Evolutionary conservation across 2,329 filamentous ascomycete species (phyloP).

Genomic region (Beauveria rudraprayagi): DNA sequence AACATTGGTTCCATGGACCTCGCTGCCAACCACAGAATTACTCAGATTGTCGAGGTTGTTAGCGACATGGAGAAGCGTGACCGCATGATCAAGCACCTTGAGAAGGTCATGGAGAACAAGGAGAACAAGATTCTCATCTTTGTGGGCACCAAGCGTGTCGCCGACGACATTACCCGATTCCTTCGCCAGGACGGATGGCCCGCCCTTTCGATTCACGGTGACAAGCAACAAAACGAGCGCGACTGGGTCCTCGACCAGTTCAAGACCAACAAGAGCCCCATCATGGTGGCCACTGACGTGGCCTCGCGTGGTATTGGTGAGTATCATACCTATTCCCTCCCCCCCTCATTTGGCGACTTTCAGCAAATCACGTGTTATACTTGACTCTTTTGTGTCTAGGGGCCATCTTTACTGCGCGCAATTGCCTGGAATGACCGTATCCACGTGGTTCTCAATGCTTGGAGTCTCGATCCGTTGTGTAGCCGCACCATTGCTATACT

Average conservation of each 20-base stretch:
- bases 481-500: slow-evolving; percentile 56
- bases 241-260: slow-evolving; percentile 99
- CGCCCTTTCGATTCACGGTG: slow-evolving; percentile 93
- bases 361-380: slow-evolving; percentile 58
- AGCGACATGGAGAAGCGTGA: slow-evolving; percentile 97
- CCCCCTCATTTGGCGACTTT: slow-evolving; percentile 40
- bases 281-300: slow-evolving; percentile 99
- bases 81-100: slow-evolving; percentile 92
- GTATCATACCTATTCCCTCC: slow-evolving; percentile 54
- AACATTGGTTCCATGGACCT: slow-evolving; percentile 97
- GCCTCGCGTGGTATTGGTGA: slow-evolving; percentile 99
- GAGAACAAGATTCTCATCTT: slow-evolving; percentile 94
- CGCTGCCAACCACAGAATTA: slow-evolving; percentile 95
- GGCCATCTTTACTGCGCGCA: slow-evolving; percentile 82
- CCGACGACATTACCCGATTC: slow-evolving; percentile 95
- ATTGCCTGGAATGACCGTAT: slow-evolving; percentile 82
- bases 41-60: slow-evolving; percentile 93
- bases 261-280: slow-evolving; percentile 98
- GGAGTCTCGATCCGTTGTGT: slow-evolving; percentile 81
- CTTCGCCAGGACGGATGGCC: slow-evolving; percentile 97
- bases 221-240: slow-evolving; percentile 99
- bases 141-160: slow-evolving; percentile 87
- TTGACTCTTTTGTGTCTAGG: slow-evolving; percentile 84
- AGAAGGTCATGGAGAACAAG: slow-evolving; percentile 96
- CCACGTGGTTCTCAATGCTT: slow-evolving; percentile 69